A percentile compares a stretch with the other conserved stretches of the same genome.
Conservation (phyloP, 73 alveolate species). For the Uronychia binucleata region DNA sequence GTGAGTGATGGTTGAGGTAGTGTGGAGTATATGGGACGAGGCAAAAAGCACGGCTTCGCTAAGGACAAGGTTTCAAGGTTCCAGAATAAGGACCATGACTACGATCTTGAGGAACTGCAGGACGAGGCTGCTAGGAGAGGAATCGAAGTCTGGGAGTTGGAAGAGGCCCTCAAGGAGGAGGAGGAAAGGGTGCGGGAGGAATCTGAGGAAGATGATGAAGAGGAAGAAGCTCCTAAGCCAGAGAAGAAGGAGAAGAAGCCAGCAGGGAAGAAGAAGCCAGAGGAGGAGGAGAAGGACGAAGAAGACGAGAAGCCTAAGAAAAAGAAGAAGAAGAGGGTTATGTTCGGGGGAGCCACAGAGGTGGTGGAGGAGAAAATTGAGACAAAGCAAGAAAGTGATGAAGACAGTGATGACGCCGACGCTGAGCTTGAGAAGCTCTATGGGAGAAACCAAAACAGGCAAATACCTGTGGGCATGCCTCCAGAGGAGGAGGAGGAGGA, state of each 20-base stretch:
- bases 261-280: not conserved
- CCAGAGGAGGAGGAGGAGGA: not conserved
- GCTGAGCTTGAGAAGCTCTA: not conserved
- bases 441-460: not conserved
- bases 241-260: not conserved
- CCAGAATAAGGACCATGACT: not conserved
- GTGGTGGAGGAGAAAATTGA: not conserved
- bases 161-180: not conserved
- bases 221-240: not conserved
- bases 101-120: not conserved
- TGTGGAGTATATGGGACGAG: not conserved
- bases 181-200: not conserved
- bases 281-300: not conserved
- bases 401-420: not conserved
- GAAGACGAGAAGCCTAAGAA: not conserved
- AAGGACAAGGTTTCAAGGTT: not conserved
- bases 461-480: not conserved
- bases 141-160: not conserved
- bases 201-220: not conserved
- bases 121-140: not conserved
- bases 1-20: constrained; percentile 3
- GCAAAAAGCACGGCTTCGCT: not conserved
- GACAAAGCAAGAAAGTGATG: not conserved
- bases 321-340: not conserved
- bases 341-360: not conserved